Base-by-base conservation (phyloP, 768 basidiomycete genomes). In the Psilocybe sp. region DNA sequence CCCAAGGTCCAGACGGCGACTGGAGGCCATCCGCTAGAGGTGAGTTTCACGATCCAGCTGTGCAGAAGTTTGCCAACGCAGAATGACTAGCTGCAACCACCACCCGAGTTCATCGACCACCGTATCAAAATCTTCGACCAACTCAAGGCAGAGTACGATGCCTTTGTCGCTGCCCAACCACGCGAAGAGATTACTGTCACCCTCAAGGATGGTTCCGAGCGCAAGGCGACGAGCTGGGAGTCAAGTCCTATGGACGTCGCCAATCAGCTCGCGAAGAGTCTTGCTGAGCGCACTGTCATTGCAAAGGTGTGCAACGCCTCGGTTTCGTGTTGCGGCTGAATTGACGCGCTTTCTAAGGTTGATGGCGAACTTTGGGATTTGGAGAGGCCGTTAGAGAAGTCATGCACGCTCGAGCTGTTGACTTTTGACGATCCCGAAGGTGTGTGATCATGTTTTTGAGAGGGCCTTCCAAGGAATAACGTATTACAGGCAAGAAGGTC, bases 371-470 rank as follows among this genome's bases (percentile, higher is more conserved):
- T 99, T 2, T 98, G 95, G 94, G 97, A 99, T 69, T 76, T 99
- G 18, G 91, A 95, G 56, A 79, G 97, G 49, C 96, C 97, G 0
- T 77, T 99, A n/a, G 96, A 98, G 70, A 74, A 74, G 38, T 83
- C 88, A 0, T 85, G 84, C 63, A 84, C 81, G 55, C 77, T 99
- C 19, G 84, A 92, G 56, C 63, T 99, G 14, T 76, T 98, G 41
- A 91, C 96, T 68, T 99, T 98, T 62, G 94, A 98, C 40, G 79
- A 93, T 60, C 83, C 87, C 2, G 92, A 95, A 74, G 93, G 92
- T 84, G 47, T 31, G 68, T 51, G 14, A 6, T 1, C 40, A 20
- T 18, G 28, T 23, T 35, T 37, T 13, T 12, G 35, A 15, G 34
- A 20, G 15, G 43, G 11, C 20, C 33, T 14, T 12, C 4, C 15